Base-by-base conservation (phyloP, 1,284 basidiomycete genomes). In the Ustilago crameri region DNA sequence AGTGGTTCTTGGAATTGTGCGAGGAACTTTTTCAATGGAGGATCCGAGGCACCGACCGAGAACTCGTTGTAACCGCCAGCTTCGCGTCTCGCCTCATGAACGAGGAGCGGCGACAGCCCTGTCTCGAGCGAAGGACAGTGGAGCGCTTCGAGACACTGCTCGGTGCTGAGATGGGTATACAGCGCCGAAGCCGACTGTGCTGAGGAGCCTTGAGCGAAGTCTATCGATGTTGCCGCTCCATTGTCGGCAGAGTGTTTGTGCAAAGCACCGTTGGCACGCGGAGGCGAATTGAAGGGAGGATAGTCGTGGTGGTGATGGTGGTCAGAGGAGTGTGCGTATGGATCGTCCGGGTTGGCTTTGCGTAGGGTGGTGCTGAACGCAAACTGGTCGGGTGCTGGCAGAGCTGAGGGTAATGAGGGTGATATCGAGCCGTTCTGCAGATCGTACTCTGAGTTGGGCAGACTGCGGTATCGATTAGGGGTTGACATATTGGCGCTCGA, bases 1-100 rank as follows among this genome's bases (percentile, higher is more conserved):
- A 98, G 86, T 0, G 95, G 95, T 84, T 97, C 95, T 81, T 93
- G 95, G 49, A 98, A 93, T 44, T 92, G 95, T 82, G 92, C 91
- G 8, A 90, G 88, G 81, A 98, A 97, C 85, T 96, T 97, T 82
- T 93, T 84, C 58, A 90, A 86, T 3, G 91, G 84, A 2, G 91
- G 90, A 78, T 96, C 93, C 0, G 91, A 89, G 0, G 90, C 86
- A 0, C 88, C 88, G n/a, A 96, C 92, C 2, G 91, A 88, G 80
- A 98, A 97, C 84, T 98, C 95, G 85, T 98, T 98, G 44, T 66
- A 71, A 5, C 75, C 71, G 0, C 78, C 79, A 2, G 67, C 61
- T 35, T 52, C 38, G 2, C 48, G 30, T 22, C 78, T 59, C 1
- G 63, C 53, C n/a, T 65, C 48, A 3, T 66, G 60, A 1, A 76